Percentiles rank a stretch among this genome's conserved stretches.
Evolutionary conservation across 805 yeast species (phyloP).

Genomic region (Starmerella vaccinii): DNA sequence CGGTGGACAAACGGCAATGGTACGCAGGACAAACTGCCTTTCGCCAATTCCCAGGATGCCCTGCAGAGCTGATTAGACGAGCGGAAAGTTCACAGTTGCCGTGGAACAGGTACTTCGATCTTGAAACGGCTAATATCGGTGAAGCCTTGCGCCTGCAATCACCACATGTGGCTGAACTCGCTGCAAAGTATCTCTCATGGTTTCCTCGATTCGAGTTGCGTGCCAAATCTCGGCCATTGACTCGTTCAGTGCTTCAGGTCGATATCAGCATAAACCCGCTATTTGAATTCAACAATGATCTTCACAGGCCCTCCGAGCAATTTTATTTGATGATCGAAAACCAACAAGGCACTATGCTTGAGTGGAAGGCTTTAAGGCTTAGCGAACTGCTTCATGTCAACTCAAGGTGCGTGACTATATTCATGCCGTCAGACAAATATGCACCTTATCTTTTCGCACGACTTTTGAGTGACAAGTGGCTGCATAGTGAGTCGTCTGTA

Average conservation of each 20-base stretch:
- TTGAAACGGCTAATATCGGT: slow-evolving; percentile 65
- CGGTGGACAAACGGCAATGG: slow-evolving; percentile 81
- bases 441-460: slow-evolving; percentile 61
- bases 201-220: slow-evolving; percentile 61
- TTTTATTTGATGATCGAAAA: slow-evolving; percentile 73
- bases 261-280: slow-evolving; percentile 57
- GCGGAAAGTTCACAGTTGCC: slow-evolving; percentile 76
- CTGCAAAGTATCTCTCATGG: slow-evolving; percentile 47
- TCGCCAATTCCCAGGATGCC: slow-evolving; percentile 68
- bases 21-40: slow-evolving; percentile 63
- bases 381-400: background rate
- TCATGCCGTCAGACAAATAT: background rate
- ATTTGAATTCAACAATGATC: slow-evolving; percentile 63
- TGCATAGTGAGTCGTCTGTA: slow-evolving; percentile 54
- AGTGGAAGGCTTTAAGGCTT: slow-evolving; percentile 15
- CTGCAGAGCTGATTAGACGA: slow-evolving; percentile 56
- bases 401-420: background rate
- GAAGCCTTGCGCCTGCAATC: slow-evolving; percentile 55
- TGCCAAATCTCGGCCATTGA: slow-evolving; percentile 65
- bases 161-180: slow-evolving; percentile 48
- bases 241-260: slow-evolving; percentile 54
- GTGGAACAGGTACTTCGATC: slow-evolving; percentile 63
- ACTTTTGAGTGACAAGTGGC: slow-evolving; percentile 73
- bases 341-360: slow-evolving; percentile 62
- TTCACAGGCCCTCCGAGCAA: slow-evolving; percentile 57